phyloP scores from a whole-genome alignment of 2,329 filamentous ascomycete species.

The Aspergillus thermomutatus region DNA sequence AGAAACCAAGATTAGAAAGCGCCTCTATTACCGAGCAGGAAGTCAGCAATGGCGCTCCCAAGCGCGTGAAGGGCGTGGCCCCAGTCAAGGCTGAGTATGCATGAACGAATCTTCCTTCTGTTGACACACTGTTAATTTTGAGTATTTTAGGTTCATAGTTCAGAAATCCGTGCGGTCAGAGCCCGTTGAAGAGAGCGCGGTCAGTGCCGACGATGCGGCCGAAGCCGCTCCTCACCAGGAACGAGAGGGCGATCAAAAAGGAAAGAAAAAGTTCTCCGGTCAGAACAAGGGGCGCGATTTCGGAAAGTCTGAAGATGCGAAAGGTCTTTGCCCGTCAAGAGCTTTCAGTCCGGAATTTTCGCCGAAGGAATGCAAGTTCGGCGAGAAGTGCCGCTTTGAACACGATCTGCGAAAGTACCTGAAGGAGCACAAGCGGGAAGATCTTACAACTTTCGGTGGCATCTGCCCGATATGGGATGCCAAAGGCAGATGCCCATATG shows the following conservation, averaged over 20 bases:
- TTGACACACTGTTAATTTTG: constrained; percentile 1
- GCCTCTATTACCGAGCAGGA: constrained; percentile 20
- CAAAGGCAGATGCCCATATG: constrained; percentile 72
- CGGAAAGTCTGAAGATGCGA: constrained; percentile 72
- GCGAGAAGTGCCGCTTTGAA: constrained; percentile 73
- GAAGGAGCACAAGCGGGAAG: constrained; percentile 72
- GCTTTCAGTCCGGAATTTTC: constrained; percentile 75
- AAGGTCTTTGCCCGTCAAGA: constrained; percentile 74
- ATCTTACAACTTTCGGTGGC: constrained; percentile 72
- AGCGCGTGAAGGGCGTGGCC: constrained; percentile 57
- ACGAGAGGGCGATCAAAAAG: constrained; percentile 35
- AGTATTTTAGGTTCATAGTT: constrained; percentile 30
- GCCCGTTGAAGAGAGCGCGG: constrained; percentile 37
- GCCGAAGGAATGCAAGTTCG: constrained; percentile 69
- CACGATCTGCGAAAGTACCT: constrained; percentile 87
- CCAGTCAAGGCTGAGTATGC: constrained; percentile 70
- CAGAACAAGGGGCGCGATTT: constrained; percentile 84
- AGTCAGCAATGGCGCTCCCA: constrained; percentile 23
- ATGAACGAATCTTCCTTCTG: background rate
- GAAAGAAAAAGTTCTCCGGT: constrained; percentile 57
- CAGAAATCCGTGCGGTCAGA: constrained; percentile 16
- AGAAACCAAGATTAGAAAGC: constrained; percentile 57
- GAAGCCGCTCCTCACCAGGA: constrained; percentile 52
- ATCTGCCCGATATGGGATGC: constrained; percentile 78
- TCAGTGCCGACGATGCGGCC: constrained; percentile 60